phyloP scores from a whole-genome alignment of 345 rosid species.

The Eucalyptus virginea region DNA sequence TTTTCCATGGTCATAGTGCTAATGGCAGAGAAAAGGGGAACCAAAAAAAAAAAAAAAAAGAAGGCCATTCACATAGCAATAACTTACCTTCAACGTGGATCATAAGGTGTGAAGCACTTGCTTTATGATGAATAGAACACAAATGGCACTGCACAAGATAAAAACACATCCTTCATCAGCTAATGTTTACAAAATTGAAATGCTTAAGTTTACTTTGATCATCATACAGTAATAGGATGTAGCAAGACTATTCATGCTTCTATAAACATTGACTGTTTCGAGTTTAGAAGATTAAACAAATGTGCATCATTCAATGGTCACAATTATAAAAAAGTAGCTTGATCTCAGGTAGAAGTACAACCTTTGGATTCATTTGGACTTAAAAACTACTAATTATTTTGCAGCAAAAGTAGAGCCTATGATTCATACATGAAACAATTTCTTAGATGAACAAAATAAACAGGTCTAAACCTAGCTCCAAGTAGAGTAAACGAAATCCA shows the following conservation, averaged over 20 bases:
- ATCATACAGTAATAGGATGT: neutral
- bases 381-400: neutral
- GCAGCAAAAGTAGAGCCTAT: neutral
- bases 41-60: neutral
- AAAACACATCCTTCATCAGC: neutral
- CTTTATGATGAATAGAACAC: conserved; percentile 36
- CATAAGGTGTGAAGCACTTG: neutral
- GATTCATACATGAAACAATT: neutral
- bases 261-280: neutral
- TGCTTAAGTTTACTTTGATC: neutral
- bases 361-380: neutral
- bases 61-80: neutral
- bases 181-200: neutral
- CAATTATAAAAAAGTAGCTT: neutral
- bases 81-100: neutral
- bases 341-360: neutral
- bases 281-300: neutral
- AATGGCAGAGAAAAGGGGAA: neutral
- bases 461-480: neutral
- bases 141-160: conserved; percentile 41
- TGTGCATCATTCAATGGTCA: neutral
- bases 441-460: neutral
- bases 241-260: neutral
- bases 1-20: neutral
- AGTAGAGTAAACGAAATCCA: neutral